phyloP scores from a whole-genome alignment of 768 basidiomycete species.

The Trametes villosa region DNA sequence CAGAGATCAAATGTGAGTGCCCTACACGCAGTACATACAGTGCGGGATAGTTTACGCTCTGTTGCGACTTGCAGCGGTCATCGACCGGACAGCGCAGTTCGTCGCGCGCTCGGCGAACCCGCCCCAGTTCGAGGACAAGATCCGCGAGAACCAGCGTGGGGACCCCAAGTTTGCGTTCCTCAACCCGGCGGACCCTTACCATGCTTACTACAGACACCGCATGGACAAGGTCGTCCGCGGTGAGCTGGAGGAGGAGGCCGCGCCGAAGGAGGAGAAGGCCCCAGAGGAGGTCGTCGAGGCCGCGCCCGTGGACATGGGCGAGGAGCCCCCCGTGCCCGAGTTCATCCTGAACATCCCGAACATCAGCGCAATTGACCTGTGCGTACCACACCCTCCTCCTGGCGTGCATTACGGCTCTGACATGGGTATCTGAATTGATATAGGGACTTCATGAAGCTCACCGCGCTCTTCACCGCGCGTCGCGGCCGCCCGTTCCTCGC shows the following conservation, averaged over 20 bases:
- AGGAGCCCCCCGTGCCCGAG: conserved; percentile 78
- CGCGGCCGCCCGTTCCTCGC: conserved; percentile 87
- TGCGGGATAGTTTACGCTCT: background rate
- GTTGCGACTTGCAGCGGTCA: conserved; percentile 64
- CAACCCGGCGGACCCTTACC: conserved; percentile 95
- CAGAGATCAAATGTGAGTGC: conserved; percentile 86
- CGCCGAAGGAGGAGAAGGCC: conserved; percentile 44
- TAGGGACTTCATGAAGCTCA: conserved; percentile 95
- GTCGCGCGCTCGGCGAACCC: conserved; percentile 95
- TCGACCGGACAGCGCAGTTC: conserved; percentile 91
- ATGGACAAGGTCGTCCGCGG: conserved; percentile 83
- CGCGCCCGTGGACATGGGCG: conserved; percentile 59
- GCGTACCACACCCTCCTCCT: conserved; percentile 39
- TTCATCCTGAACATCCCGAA: conserved; percentile 88
- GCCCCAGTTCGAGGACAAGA: conserved; percentile 92
- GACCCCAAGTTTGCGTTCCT: conserved; percentile 99
- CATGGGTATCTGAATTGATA: background rate
- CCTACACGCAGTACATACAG: conserved; percentile 12
- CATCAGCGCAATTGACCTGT: conserved; percentile 90
- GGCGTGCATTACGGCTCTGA: conserved; percentile 1
- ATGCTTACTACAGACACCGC: conserved; percentile 95
- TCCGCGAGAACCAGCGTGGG: conserved; percentile 92
- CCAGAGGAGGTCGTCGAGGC: conserved; percentile 41
- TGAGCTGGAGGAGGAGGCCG: conserved; percentile 67
- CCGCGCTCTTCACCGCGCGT: conserved; percentile 93